Evolutionary conservation across 2,329 filamentous ascomycete genomes (phyloP).

Genomic region (Phoma sp.): DNA sequence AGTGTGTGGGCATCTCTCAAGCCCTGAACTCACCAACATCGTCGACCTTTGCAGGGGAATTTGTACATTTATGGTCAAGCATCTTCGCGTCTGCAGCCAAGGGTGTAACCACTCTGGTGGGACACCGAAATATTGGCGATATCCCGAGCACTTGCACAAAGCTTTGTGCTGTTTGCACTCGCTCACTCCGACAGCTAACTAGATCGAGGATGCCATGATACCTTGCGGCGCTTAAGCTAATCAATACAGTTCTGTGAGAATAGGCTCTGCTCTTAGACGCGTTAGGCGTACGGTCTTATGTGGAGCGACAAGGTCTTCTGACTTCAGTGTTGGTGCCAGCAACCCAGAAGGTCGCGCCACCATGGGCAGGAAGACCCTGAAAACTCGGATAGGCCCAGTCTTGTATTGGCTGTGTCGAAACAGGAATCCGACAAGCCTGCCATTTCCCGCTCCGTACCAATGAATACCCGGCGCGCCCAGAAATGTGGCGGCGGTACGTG

Average conservation of each 20-base stretch:
- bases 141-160: background rate
- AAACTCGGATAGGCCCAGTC: background rate
- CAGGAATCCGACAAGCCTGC: background rate
- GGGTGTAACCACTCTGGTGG: background rate
- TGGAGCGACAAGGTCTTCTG: constrained; percentile 4
- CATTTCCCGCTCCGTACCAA: background rate
- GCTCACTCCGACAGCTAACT: constrained; percentile 1
- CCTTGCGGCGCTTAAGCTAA: background rate
- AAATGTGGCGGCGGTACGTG: constrained; percentile 15
- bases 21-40: background rate
- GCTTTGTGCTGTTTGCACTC: background rate
- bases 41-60: background rate
- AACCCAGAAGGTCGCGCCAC: background rate
- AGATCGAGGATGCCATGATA: background rate
- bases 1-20: no score
- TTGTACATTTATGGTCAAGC: background rate
- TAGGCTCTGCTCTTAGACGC: background rate
- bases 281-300: constrained; percentile 5
- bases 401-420: constrained; percentile 13
- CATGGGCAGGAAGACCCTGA: constrained; percentile 3
- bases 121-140: background rate
- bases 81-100: constrained; percentile 1
- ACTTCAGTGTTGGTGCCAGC: background rate
- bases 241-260: background rate
- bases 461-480: constrained; percentile 4